Evolutionary conservation across 345 rosid species (phyloP).

Genomic region (Dovyalis caffra): DNA sequence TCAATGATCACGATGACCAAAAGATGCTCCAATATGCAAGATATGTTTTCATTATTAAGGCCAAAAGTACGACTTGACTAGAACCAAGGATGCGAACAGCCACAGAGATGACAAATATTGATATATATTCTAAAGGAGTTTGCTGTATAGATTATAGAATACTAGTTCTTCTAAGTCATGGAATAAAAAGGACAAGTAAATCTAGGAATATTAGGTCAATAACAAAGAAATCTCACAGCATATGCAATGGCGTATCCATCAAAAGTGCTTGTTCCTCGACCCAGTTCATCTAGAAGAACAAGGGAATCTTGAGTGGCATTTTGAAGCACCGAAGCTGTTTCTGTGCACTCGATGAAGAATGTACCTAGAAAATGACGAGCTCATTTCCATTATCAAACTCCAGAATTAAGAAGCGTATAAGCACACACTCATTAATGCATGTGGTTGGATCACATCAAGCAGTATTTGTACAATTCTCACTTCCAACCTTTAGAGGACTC

Average conservation of each 20-base stretch:
- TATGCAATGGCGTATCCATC: constrained; percentile 97
- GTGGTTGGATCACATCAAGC: not conserved
- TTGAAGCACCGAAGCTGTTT: constrained; percentile 95
- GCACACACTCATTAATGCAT: constrained; percentile 2
- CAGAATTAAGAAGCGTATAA: not conserved
- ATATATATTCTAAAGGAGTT: not conserved
- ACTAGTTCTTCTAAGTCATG: not conserved
- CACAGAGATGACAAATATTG: not conserved
- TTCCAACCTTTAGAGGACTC: not conserved
- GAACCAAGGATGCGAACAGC: not conserved
- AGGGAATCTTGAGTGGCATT: constrained; percentile 91
- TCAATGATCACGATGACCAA: not conserved
- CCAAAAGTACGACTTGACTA: not conserved
- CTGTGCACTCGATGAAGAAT: constrained; percentile 84
- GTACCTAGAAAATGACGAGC: constrained; percentile 54
- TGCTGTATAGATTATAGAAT: not conserved
- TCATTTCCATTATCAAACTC: constrained; percentile 14
- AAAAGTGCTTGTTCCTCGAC: constrained; percentile 97
- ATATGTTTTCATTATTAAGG: not conserved
- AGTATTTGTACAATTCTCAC: not conserved
- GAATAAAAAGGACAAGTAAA: not conserved
- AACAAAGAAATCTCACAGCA: constrained; percentile 51
- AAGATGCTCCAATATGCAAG: no score
- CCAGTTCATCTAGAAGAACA: constrained; percentile 89
- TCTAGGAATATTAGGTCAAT: not conserved